These are phyloP conservation scores for Carex sylvatica DNA, from an alignment of 202 grass and related monocot genomes.

Conservation along the genomic window DNA sequence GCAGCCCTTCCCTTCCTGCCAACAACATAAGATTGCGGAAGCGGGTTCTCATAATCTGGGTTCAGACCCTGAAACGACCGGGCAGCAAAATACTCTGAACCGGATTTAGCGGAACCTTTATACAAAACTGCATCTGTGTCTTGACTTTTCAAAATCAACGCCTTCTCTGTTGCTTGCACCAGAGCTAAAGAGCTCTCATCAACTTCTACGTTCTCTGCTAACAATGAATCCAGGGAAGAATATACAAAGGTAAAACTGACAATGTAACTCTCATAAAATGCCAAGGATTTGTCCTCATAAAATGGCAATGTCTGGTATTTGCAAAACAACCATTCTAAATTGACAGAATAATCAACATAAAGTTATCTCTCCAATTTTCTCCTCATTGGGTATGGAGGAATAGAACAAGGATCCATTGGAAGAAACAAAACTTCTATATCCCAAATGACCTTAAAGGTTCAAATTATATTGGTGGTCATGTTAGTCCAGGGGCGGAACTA, in stretches of 20 bases:
- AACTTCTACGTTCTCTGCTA: slow-evolving; percentile 45
- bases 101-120: slow-evolving; percentile 68
- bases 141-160: slow-evolving; percentile 44
- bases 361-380: not conserved
- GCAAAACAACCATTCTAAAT: slow-evolving; percentile 6
- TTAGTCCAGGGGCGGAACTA: no score
- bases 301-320: not conserved
- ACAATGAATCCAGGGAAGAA: not conserved
- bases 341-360: not conserved
- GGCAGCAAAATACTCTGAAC: slow-evolving; percentile 68
- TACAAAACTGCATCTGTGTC: slow-evolving; percentile 57
- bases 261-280: not conserved
- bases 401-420: not conserved
- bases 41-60: slow-evolving; percentile 35
- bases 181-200: slow-evolving; percentile 45
- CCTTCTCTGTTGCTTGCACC: slow-evolving; percentile 55
- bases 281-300: not conserved
- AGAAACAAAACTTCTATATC: not conserved
- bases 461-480: not conserved
- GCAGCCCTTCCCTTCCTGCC: slow-evolving; percentile 68
- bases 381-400: not conserved
- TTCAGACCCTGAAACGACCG: slow-evolving; percentile 69
- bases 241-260: not conserved
- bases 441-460: not conserved
- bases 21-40: slow-evolving; percentile 41